These are phyloP conservation scores for Leucogyrophana mollusca DNA, from an alignment of 768 basidiomycete species.

Conservation along the genomic window DNA sequence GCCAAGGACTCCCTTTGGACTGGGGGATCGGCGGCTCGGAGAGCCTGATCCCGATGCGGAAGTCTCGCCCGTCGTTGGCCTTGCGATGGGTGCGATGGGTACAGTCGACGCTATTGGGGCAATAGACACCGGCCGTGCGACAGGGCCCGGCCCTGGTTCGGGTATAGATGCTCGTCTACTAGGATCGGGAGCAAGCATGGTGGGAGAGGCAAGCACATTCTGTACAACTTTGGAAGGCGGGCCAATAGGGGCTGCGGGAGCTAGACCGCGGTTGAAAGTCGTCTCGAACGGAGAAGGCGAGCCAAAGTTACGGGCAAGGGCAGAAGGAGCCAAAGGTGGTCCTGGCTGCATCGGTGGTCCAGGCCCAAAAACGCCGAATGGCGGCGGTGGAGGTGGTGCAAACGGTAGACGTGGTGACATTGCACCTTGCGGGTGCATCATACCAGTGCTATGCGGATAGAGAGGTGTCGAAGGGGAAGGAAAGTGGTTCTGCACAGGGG, in stretches of 20 bases:
- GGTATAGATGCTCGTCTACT: constrained; percentile 46
- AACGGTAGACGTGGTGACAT: constrained; percentile 57
- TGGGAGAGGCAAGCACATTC: constrained; percentile 36
- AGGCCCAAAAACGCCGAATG: constrained; percentile 48
- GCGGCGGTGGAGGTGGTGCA: constrained; percentile 42
- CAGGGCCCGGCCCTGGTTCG: constrained; percentile 54
- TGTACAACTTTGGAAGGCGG: constrained; percentile 43
- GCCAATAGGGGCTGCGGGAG: constrained; percentile 52
- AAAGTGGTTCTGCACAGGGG: constrained; percentile 34
- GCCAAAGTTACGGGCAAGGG: constrained; percentile 53
- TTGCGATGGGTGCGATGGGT: constrained; percentile 71
- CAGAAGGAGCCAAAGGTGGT: constrained; percentile 51
- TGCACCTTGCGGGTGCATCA: constrained; percentile 39
- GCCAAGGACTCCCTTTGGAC: constrained; percentile 67
- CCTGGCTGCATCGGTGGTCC: constrained; percentile 45
- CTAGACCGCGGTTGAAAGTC: constrained; percentile 38
- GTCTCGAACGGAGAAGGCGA: constrained; percentile 53
- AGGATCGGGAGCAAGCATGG: constrained; percentile 44
- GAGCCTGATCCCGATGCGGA: constrained; percentile 62
- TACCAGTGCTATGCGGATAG: constrained; percentile 42
- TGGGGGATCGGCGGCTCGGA: constrained; percentile 47
- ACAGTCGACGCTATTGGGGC: constrained; percentile 41
- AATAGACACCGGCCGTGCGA: constrained; percentile 43
- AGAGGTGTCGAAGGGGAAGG: constrained; percentile 46
- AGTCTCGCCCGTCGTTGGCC: constrained; percentile 35